Percentiles rank a stretch among this genome's conserved stretches.
Conservation (phyloP, 1,284 basidiomycete species). For the Ceratobasidium sp. region DNA sequence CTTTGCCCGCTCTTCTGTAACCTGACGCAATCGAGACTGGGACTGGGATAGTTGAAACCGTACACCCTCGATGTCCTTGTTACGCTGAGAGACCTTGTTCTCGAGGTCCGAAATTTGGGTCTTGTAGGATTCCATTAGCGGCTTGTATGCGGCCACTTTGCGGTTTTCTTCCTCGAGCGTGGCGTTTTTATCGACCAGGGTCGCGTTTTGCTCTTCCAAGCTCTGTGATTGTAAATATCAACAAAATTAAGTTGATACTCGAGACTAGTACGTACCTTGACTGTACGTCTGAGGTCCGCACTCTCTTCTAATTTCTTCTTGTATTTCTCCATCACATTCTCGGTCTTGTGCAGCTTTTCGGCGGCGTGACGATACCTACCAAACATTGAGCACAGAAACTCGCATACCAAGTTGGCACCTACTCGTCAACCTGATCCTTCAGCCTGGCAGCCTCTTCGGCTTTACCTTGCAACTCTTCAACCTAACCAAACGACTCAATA, state of each 20-base stretch:
- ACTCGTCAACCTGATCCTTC: constrained; percentile 96
- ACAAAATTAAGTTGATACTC: background rate
- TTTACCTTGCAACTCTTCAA: constrained; percentile 79
- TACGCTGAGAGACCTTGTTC: constrained; percentile 65
- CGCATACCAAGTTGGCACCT: constrained; percentile 48
- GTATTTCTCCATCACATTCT: constrained; percentile 98
- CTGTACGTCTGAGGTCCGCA: constrained; percentile 81
- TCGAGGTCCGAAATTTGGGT: constrained; percentile 83
- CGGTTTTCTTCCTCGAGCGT: constrained; percentile 88
- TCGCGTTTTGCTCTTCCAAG: constrained; percentile 89
- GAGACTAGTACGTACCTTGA: constrained; percentile 65
- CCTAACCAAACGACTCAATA: constrained; percentile 46
- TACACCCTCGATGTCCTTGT: constrained; percentile 72
- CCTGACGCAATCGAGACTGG: constrained; percentile 69
- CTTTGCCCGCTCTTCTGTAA: constrained; percentile 70
- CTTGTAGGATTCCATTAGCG: constrained; percentile 92
- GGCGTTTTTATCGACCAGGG: constrained; percentile 88
- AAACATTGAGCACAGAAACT: constrained; percentile 23
- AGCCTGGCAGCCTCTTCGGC: constrained; percentile 79
- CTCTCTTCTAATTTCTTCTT: constrained; percentile 97
- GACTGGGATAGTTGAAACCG: constrained; percentile 78
- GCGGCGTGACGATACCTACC: constrained; percentile 83
- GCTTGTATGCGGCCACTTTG: constrained; percentile 84
- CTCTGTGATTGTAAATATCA: constrained; percentile 57
- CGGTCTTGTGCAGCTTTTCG: constrained; percentile 88